Evolutionary conservation across 257 asterid species (phyloP), one percentile per base, ranked within the genome.

Genomic region (Cordia subcordata): DNA sequence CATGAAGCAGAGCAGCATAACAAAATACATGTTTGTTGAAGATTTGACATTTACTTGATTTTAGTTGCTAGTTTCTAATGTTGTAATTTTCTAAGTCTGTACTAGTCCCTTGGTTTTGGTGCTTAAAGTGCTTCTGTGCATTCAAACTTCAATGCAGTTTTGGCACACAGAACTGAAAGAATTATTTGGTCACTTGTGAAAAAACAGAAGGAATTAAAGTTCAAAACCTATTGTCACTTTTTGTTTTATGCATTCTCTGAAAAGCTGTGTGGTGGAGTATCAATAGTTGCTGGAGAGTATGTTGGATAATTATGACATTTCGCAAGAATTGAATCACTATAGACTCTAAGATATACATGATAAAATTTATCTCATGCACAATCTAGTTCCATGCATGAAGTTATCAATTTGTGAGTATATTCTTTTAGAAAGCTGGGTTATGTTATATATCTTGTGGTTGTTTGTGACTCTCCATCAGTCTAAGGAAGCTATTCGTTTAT

Each of bases 1-100:
- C 54, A 49, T 49, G 11, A 8, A 49, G 20, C 13, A 49, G 1
- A 49, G 4, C 11, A 49, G 15, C 35, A 49, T 17, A 49, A 17
- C 13, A 49, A 17, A 8, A 22, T 49, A n/a, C 54, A 49, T n/a
- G 17, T 17, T 47, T 47, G 16, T 0, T 19, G 19, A 47, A 16
- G n/a, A 47, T 4, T 14, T 47, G 0, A n/a, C 3, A 47, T 16
- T 47, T 47, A 19, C 15, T n/a, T 4, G 15, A 14, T 19, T 47
- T 47, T 47, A 8, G 54, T n/a, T 53, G 20, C 35, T 27, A 3
- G 20, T 52, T 53, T 44, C 50, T 23, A 53, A 12, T 8, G 17
- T 63, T 16, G 10, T 14, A 57, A 51, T 39, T 63, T 37, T 16
- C 51, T 16, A 63, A 63, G 52, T 63, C 53, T 27, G 11, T n/a